phyloP scores from a whole-genome alignment of 352 stramenopile species.

The Phytophthora megakarya region DNA sequence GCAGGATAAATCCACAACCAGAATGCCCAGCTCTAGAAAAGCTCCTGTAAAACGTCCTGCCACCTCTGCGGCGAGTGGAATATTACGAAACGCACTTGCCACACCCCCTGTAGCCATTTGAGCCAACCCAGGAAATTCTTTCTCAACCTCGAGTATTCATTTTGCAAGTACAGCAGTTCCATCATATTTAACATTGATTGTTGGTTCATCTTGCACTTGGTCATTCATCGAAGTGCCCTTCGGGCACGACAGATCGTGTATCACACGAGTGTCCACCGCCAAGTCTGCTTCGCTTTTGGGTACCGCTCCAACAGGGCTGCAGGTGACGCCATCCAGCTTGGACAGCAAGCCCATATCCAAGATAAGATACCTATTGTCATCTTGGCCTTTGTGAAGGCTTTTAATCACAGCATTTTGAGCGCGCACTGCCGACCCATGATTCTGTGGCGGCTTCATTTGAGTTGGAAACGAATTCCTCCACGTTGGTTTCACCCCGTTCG shows the following conservation, averaged over 20 bases:
- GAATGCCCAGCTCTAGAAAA: neutral
- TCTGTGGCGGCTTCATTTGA: neutral
- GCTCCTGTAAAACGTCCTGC: neutral
- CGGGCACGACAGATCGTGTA: slow-evolving; percentile 20
- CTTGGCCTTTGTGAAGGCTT: slow-evolving; percentile 10
- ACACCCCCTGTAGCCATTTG: neutral
- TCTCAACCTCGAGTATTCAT: neutral
- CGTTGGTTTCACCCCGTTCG: neutral
- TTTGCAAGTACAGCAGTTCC: neutral
- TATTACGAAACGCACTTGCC: neutral
- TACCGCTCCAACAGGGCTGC: slow-evolving; percentile 23
- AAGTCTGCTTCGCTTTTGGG: slow-evolving; percentile 4
- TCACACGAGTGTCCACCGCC: slow-evolving; percentile 1
- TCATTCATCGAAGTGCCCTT: slow-evolving; percentile 14
- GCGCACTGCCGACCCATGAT: slow-evolving; percentile 1
- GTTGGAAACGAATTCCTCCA: slow-evolving; percentile 1
- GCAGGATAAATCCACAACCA: neutral
- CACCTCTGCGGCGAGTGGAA: neutral
- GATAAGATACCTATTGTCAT: slow-evolving; percentile 16
- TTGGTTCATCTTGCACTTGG: neutral
- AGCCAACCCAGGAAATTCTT: neutral
- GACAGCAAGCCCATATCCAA: slow-evolving; percentile 5
- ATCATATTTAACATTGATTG: slow-evolving; percentile 6
- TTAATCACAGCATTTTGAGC: slow-evolving; percentile 17
- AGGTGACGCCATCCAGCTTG: neutral